phyloP scores from a whole-genome alignment of 2,329 filamentous ascomycete species.

The Xylaria arbuscula region DNA sequence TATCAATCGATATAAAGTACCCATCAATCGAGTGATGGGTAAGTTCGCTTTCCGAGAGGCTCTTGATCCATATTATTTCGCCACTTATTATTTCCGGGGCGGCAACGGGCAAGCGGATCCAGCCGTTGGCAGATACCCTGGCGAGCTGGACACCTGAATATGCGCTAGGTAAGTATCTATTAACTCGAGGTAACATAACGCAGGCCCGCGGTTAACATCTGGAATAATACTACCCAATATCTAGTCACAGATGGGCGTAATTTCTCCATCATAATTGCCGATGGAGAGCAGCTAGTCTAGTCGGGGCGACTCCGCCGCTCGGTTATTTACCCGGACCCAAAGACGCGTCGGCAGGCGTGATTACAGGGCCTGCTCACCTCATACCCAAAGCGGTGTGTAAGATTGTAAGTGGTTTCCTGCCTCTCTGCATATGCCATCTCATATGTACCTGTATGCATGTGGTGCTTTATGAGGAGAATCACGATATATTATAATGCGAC shows the following conservation, averaged over 20 bases:
- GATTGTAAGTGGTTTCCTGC: slow-evolving; percentile 6
- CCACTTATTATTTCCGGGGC: slow-evolving; percentile 6
- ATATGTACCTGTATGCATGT: not conserved
- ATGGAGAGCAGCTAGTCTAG: not conserved
- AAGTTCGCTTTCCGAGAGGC: slow-evolving; percentile 2
- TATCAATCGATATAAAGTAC: not conserved
- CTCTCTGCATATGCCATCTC: not conserved
- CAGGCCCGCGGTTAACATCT: slow-evolving; percentile 23
- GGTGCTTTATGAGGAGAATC: slow-evolving; percentile 5
- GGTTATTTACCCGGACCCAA: slow-evolving; percentile 24
- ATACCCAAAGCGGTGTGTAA: slow-evolving; percentile 4
- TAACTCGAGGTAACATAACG: slow-evolving; percentile 6
- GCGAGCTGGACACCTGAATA: slow-evolving; percentile 9
- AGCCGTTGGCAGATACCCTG: not conserved
- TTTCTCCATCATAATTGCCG: slow-evolving; percentile 18
- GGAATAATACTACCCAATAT: slow-evolving; percentile 27
- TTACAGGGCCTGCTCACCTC: slow-evolving; percentile 24
- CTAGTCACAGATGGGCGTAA: not conserved
- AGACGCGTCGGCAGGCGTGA: slow-evolving; percentile 14
- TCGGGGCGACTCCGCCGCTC: slow-evolving; percentile 7
- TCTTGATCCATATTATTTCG: slow-evolving; percentile 23
- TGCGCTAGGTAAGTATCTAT: slow-evolving; percentile 8
- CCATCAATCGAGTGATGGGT: not conserved
- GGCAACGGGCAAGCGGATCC: not conserved
- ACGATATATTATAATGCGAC: slow-evolving; percentile 26